phyloP scores from a whole-genome alignment of 768 basidiomycete species.

The Mycena maculata region DNA sequence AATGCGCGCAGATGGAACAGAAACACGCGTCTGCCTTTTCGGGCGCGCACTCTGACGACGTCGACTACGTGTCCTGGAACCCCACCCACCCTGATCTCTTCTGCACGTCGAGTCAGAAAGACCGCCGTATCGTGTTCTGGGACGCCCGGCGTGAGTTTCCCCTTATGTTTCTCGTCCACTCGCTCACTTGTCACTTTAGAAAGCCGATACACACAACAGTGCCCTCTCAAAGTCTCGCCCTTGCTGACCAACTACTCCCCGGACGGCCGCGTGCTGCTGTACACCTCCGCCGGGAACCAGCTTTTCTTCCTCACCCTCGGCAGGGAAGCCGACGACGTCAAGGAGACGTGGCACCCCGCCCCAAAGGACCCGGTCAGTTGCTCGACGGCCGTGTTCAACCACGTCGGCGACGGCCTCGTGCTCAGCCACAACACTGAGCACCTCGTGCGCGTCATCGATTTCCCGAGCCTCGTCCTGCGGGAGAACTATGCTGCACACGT shows the following conservation, averaged over 20 bases:
- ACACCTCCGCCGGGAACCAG: slow-evolving; percentile 68
- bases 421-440: slow-evolving; percentile 73
- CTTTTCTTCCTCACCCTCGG: slow-evolving; percentile 71
- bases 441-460: slow-evolving; percentile 75
- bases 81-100: slow-evolving; percentile 87
- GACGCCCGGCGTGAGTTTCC: slow-evolving; percentile 78
- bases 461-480: slow-evolving; percentile 67
- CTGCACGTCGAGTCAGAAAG: slow-evolving; percentile 82
- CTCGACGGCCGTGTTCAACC: slow-evolving; percentile 81
- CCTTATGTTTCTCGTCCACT: slow-evolving; percentile 47
- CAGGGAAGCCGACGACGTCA: slow-evolving; percentile 62
- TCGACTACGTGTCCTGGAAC: slow-evolving; percentile 88
- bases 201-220: slow-evolving; percentile 74
- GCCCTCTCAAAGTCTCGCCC: slow-evolving; percentile 68
- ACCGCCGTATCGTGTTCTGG: slow-evolving; percentile 83
- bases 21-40: slow-evolving; percentile 73
- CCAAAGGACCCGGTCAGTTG: slow-evolving; percentile 67
- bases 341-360: slow-evolving; percentile 59
- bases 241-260: slow-evolving; percentile 78
- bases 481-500: slow-evolving; percentile 82
- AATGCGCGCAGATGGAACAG: slow-evolving; percentile 69
- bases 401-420: slow-evolving; percentile 78
- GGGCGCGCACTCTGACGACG: slow-evolving; percentile 81
- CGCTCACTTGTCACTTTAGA: slow-evolving; percentile 53
- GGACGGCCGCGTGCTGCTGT: slow-evolving; percentile 74